Evolutionary conservation across 441 rosid genomes (phyloP).

Genomic region (Hura crepitans): DNA sequence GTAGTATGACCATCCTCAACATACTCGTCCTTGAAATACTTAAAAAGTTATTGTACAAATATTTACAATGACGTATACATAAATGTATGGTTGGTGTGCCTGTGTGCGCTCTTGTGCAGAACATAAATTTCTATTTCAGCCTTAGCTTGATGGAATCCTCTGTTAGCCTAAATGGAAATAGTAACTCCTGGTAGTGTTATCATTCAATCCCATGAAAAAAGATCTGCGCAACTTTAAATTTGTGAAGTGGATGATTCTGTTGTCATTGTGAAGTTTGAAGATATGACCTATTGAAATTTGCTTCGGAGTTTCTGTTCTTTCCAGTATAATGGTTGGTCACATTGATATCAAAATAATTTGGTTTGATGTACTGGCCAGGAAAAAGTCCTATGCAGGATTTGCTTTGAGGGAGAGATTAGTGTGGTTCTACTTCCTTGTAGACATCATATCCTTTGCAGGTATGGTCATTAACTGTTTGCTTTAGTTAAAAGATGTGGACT

Average conservation of each 20-base stretch:
- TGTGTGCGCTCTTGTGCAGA: not conserved
- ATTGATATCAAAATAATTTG: not conserved
- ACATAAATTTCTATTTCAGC: too few species aligned
- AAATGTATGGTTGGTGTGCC: not conserved
- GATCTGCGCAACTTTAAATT: too few species aligned
- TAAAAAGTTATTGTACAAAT: too few species aligned
- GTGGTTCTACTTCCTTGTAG: slow-evolving; percentile 91
- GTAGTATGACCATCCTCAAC: too few species aligned
- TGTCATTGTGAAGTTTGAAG: not conserved
- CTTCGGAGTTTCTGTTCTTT: not conserved
- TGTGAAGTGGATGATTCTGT: not conserved
- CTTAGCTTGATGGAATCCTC: not conserved
- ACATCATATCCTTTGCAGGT: slow-evolving; percentile 95
- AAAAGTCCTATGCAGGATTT: slow-evolving; percentile 85
- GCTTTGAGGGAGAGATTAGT: slow-evolving; percentile 85
- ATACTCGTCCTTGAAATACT: too few species aligned
- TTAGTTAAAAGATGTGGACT: not conserved
- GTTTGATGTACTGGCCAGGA: slow-evolving; percentile 48
- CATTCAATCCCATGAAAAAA: not conserved
- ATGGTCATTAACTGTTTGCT: slow-evolving; percentile 16
- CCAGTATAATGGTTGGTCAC: not conserved
- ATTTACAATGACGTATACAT: not conserved
- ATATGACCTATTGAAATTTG: not conserved
- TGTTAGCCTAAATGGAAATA: not conserved
- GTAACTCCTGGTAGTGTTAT: too few species aligned